These are phyloP conservation scores for Croton laevigatus DNA, from an alignment of 441 rosid genomes.

Conservation along the genomic window DNA sequence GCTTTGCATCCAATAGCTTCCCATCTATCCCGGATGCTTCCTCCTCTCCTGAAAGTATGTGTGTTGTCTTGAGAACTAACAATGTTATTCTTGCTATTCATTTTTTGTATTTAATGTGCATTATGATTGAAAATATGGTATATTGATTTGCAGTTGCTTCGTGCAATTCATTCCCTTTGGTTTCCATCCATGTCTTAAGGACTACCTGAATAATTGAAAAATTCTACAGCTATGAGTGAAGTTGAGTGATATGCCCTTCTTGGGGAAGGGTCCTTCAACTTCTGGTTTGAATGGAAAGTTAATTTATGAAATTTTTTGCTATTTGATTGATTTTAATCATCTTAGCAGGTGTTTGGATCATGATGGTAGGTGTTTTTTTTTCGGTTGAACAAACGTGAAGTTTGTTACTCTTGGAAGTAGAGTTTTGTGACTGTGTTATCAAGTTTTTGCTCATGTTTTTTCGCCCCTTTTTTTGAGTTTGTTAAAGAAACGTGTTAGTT, in stretches of 20 bases:
- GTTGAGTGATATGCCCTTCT: constrained; percentile 66
- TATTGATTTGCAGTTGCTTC: constrained; percentile 69
- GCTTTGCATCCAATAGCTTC: constrained; percentile 82
- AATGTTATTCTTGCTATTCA: neutral
- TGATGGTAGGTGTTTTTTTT: neutral
- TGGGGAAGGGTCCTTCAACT: constrained; percentile 70
- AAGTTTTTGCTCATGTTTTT: neutral
- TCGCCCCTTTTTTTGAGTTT: neutral
- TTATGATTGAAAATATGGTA: constrained; percentile 8
- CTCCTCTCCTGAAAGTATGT: constrained; percentile 87
- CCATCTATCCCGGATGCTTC: constrained; percentile 97
- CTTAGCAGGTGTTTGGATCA: neutral
- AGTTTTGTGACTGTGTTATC: neutral
- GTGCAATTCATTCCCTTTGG: constrained; percentile 86
- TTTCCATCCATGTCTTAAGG: constrained; percentile 62
- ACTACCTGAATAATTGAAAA: constrained; percentile 72
- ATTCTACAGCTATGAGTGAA: constrained; percentile 81
- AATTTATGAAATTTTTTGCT: neutral
- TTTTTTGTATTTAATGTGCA: neutral
- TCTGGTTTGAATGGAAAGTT: neutral
- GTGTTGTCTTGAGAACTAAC: constrained; percentile 7
- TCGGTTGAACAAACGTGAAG: constrained; percentile 4
- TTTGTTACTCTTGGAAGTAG: neutral
- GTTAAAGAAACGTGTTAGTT: neutral
- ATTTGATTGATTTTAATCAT: neutral